Evolutionary conservation across 257 asterid genomes (phyloP).

Genomic region (Solanum bulbocastanum): DNA sequence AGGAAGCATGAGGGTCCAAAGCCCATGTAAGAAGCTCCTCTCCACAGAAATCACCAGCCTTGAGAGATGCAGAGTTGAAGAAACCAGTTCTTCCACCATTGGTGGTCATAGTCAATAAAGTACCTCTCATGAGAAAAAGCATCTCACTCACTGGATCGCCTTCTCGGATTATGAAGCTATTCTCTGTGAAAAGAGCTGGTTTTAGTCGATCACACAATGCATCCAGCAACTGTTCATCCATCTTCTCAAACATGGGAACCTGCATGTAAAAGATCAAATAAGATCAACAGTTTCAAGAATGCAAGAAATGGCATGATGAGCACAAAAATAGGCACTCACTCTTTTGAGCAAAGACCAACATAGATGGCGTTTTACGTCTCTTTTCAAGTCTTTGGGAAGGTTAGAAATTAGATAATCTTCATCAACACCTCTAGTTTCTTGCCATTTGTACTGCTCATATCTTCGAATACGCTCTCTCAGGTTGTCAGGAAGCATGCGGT

Average conservation of each 20-base stretch:
- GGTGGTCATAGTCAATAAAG: slow-evolving; percentile 37
- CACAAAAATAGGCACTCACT: slow-evolving; percentile 16
- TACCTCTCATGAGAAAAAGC: slow-evolving; percentile 62
- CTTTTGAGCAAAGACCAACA: slow-evolving; percentile 51
- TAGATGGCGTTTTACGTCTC: slow-evolving; percentile 62
- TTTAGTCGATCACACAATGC: slow-evolving; percentile 38
- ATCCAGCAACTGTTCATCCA: slow-evolving; percentile 54
- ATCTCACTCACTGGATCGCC: slow-evolving; percentile 65
- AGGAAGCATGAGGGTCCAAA: slow-evolving; percentile 17
- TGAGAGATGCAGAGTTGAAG: slow-evolving; percentile 40
- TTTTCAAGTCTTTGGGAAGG: slow-evolving; percentile 58
- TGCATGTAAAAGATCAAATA: background rate
- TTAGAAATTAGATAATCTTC: slow-evolving; percentile 45
- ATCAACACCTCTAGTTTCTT: slow-evolving; percentile 57
- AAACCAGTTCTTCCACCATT: slow-evolving; percentile 57
- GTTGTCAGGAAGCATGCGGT: slow-evolving; percentile 27
- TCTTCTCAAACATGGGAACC: slow-evolving; percentile 59
- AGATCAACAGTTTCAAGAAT: background rate
- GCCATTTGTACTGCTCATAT: slow-evolving; percentile 43
- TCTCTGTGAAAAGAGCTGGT: slow-evolving; percentile 43
- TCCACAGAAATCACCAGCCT: slow-evolving; percentile 30
- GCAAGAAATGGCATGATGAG: background rate
- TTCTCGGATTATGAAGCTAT: slow-evolving; percentile 44
- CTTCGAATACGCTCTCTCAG: slow-evolving; percentile 20
- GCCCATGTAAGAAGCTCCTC: slow-evolving; percentile 31